phyloP scores from a whole-genome alignment of 148 eudicot genomes.

The Rhododendron molle region DNA sequence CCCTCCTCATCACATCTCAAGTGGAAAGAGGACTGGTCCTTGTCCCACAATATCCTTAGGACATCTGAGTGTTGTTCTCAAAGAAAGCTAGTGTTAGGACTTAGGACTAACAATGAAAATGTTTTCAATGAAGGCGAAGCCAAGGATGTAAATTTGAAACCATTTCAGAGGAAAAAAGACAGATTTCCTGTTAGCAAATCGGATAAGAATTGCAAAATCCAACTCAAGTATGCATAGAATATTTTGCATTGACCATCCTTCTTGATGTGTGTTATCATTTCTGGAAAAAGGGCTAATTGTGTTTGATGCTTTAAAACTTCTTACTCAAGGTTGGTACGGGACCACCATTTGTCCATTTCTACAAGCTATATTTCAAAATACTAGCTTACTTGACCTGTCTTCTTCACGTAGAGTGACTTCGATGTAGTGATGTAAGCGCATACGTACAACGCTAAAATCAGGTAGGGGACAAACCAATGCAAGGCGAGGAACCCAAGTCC shows the following conservation, averaged over 20 bases:
- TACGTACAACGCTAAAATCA: not conserved
- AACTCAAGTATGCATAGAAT: not conserved
- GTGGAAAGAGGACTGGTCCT: constrained; percentile 16
- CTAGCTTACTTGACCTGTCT: not conserved
- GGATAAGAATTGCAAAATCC: not conserved
- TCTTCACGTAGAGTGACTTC: not conserved
- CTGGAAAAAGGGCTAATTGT: not conserved
- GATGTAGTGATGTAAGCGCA: not conserved
- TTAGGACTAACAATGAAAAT: not conserved
- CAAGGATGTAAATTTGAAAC: not conserved
- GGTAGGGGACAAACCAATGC: not conserved
- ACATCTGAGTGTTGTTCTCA: constrained; percentile 11
- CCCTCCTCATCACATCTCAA: constrained; percentile 14
- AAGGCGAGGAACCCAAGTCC: not conserved
- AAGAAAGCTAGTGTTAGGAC: not conserved
- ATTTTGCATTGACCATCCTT: not conserved
- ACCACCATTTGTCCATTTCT: not conserved
- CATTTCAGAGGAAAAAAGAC: not conserved
- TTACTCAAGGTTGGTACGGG: not conserved
- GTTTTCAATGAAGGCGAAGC: not conserved
- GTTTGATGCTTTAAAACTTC: not conserved
- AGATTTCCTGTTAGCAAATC: not conserved
- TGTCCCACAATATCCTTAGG: constrained; percentile 19
- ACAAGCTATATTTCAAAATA: not conserved
- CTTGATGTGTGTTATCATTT: not conserved